Conservation (phyloP, 768 basidiomycete species). For the Mycena indigotica region DNA sequence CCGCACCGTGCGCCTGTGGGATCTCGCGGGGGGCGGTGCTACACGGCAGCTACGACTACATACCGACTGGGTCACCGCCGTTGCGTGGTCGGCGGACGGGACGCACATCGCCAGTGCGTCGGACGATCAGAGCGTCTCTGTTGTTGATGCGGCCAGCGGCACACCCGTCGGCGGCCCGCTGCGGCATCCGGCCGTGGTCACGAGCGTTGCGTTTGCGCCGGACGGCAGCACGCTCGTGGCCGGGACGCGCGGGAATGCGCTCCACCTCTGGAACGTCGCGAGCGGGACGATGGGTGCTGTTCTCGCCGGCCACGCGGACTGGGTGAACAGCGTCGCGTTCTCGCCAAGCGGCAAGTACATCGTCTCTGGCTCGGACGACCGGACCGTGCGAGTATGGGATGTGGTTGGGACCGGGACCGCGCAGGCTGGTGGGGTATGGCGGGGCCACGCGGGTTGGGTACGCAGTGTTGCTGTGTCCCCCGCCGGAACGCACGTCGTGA, state of each 20-base stretch:
- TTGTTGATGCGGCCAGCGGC: background rate
- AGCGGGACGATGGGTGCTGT: constrained; percentile 17
- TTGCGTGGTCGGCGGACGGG: background rate
- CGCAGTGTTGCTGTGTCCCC: constrained; percentile 39
- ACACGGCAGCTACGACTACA: background rate
- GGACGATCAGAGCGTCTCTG: background rate
- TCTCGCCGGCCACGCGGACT: constrained; percentile 22
- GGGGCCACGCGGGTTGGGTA: constrained; percentile 36
- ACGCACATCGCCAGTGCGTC: background rate
- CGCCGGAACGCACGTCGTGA: constrained; percentile 36
- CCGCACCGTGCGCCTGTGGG: background rate
- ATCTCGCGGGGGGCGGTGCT: background rate
- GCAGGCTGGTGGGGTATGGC: constrained; percentile 14
- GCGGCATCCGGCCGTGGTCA: constrained; percentile 4
- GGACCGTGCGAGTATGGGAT: constrained; percentile 27
- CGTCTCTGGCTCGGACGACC: constrained; percentile 21
- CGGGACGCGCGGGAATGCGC: constrained; percentile 21
- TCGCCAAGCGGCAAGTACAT: constrained; percentile 22
- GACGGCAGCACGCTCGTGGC: constrained; percentile 20
- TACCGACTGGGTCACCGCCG: background rate
- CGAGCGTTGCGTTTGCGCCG: background rate
- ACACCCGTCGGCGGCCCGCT: background rate
- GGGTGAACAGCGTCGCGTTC: constrained; percentile 22
- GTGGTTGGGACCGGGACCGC: constrained; percentile 17
- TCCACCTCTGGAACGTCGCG: constrained; percentile 23